Evolutionary conservation across 2,329 filamentous ascomycete species (phyloP), one percentile per base, ranked within the genome.

Genomic region (Cytospora leucostoma): DNA sequence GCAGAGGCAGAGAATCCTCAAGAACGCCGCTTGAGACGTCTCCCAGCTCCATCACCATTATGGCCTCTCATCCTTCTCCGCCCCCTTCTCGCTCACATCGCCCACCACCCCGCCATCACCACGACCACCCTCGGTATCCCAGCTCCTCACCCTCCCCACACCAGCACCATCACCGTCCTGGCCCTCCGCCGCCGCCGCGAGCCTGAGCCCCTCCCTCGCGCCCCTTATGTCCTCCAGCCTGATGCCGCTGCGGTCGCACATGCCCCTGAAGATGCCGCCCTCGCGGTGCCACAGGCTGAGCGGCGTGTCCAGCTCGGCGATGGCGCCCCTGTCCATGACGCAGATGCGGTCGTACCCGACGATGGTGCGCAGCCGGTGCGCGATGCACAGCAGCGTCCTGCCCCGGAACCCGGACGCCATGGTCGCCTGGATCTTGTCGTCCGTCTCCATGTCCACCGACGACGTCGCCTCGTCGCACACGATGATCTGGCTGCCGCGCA

Each of bases 401-500:
- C 93, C 93, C 60, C 84, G 83, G 80, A 98, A 98, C 0, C 88
- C 93, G 1, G 84, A 83, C 0, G 91, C 89, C 76, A 98, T 97
- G 4, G 93, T 96, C 61, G 82, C 80, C 76, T 98, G 94, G 73
- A 98, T 97, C 83, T 95, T 96, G 76, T 92, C 89, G 73, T 99
- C 95, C 3, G 94, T 98, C 73, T 97, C 94, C 81, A 97, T 95
- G 75, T 98, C 94, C 8, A 98, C 93, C 0, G 87, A 91, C 1
- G 89, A 92, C 0, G 95, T 99, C 1, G 95, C 95, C 76, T 99
- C 95, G 79, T 99, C 95, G 76, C 94, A 97, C 56, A 99, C 89
- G 70, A 98, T 97, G 76, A 98, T 97, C 70, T 90, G 92, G 0
- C 89, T 90, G 51, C 89, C 87, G 44, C 94, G 88, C 5, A 98